Percentiles rank a stretch among this genome's conserved stretches.
These are phyloP conservation scores for Malassezia brasiliensis DNA, from an alignment of 1,284 basidiomycete species.

Conservation along the genomic window DNA sequence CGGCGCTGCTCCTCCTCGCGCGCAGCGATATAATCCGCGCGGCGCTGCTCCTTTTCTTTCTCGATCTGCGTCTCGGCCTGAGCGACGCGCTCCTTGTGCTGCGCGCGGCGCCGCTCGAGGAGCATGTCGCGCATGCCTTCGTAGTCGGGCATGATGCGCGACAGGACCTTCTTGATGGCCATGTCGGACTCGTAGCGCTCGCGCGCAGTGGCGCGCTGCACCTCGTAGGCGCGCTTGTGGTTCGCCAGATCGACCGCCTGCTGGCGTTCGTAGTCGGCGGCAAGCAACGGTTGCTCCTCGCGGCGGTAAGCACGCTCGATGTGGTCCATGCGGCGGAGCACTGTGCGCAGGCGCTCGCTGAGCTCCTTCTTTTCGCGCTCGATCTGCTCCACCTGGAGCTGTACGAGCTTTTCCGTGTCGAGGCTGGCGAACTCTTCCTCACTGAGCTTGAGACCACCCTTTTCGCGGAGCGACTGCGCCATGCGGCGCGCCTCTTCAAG, in stretches of 20 bases:
- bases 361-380: slow-evolving; percentile 94
- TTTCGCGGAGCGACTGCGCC: slow-evolving; percentile 73
- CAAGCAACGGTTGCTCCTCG: slow-evolving; percentile 78
- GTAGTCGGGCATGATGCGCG: slow-evolving; percentile 69
- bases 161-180: slow-evolving; percentile 67
- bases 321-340: slow-evolving; percentile 86
- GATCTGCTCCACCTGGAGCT: slow-evolving; percentile 63
- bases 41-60: slow-evolving; percentile 71
- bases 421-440: slow-evolving; percentile 68
- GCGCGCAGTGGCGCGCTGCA: slow-evolving; percentile 55
- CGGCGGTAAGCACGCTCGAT: slow-evolving; percentile 89
- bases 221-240: slow-evolving; percentile 52
- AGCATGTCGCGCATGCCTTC: slow-evolving; percentile 57
- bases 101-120: slow-evolving; percentile 60
- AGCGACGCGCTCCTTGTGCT: slow-evolving; percentile 60
- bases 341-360: slow-evolving; percentile 70
- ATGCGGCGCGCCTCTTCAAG: slow-evolving; percentile 81
- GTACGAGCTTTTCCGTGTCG: slow-evolving; percentile 79
- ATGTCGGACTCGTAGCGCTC: slow-evolving; percentile 63
- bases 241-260: slow-evolving; percentile 62
- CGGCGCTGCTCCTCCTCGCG: slow-evolving; percentile 38
- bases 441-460: slow-evolving; percentile 74
- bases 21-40: slow-evolving; percentile 28
- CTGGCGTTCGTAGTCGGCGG: slow-evolving; percentile 78
- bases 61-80: slow-evolving; percentile 64